These are phyloP conservation scores for Aureobasidium lini DNA, from an alignment of 2,329 filamentous ascomycete species.

Conservation along the genomic window DNA sequence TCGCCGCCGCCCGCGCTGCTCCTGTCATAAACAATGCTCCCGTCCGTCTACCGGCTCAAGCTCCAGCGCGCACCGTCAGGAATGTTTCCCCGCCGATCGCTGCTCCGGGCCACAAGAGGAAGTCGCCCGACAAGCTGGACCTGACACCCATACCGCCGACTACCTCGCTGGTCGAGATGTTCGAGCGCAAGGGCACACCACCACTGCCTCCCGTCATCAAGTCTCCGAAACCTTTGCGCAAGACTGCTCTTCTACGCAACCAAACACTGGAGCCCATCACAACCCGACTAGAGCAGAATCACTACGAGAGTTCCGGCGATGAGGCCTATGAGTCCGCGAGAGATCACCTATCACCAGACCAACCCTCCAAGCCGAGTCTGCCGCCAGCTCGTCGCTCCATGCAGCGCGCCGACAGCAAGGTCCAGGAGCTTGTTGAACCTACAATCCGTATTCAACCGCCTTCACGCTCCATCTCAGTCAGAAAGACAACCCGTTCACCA, in stretches of 20 bases:
- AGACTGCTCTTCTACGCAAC: constrained; percentile 14
- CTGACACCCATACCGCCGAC: constrained; percentile 55
- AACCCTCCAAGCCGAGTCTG: constrained; percentile 23
- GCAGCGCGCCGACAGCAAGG: constrained; percentile 17
- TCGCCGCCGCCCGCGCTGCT: constrained; percentile 22
- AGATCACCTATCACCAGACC: constrained; percentile 12
- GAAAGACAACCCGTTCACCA: not conserved
- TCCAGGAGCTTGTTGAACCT: not conserved
- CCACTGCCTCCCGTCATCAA: constrained; percentile 13
- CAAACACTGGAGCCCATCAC: constrained; percentile 6
- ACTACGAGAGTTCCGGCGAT: constrained; percentile 17
- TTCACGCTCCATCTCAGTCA: not conserved
- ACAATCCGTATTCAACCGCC: constrained; percentile 7
- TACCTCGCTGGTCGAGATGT: constrained; percentile 59
- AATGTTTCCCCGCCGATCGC: not conserved
- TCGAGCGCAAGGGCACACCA: constrained; percentile 47
- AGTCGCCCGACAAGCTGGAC: constrained; percentile 32
- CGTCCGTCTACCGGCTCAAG: not conserved
- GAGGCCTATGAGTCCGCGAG: constrained; percentile 21
- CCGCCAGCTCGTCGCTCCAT: constrained; percentile 29
- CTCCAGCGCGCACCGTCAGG: not conserved
- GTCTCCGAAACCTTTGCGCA: constrained; percentile 34
- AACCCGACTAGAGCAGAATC: constrained; percentile 10
- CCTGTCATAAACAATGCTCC: constrained; percentile 10
- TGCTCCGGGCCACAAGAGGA: not conserved